Base-by-base conservation (phyloP, 805 yeast species). In the Ogataea populi-albae region DNA sequence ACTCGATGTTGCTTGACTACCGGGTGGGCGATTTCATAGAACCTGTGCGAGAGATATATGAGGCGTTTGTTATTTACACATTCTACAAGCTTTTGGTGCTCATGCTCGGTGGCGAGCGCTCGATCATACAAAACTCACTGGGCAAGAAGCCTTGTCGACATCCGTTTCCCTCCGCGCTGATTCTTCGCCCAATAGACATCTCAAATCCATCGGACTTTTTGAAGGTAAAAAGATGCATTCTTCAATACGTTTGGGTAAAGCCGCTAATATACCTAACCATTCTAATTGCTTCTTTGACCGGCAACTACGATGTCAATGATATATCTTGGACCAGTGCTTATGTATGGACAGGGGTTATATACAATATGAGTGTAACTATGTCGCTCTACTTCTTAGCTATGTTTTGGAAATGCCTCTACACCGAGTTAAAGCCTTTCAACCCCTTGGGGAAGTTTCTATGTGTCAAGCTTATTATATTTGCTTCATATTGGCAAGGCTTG, bases 401-500 rank as follows among this genome's bases (percentile, higher is more conserved):
- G 33, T 93, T 93, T 59, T 93, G 98, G 98, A 81, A 78, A 54
- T 86, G 95, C 47, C 66, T 93, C n/a, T 79, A 84, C 63, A 56
- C 54, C 2, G 97, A 89, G 50, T 68, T 93, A 47, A 71, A 66
- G 35, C 84, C 81, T 2, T 89, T 81, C 64, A 75, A 86, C 36
- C 98, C 98, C 3, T 79, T 93, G 75, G 88, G 94, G 8, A 89
- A 89, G 62, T 93, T 93, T 57, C 58, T 93, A 25, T 88, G 97
- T 63, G 95, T 93, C 30, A 93, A 93, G 55, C 70, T 88, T 45
- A 87, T 93, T 36, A 89, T 93, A 32, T 93, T 93, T 69, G 98
- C 96, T 17, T 85, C 96, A n/a, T 93, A 88, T 57, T 93, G 99
- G 99, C 98, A 93, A 57, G 87, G 94, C 0, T 63, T 83, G 6